A percentile compares a stretch with the other conserved stretches of the same genome.
Evolutionary conservation across 768 basidiomycete species (phyloP).

Genomic region (Suillus sp.): DNA sequence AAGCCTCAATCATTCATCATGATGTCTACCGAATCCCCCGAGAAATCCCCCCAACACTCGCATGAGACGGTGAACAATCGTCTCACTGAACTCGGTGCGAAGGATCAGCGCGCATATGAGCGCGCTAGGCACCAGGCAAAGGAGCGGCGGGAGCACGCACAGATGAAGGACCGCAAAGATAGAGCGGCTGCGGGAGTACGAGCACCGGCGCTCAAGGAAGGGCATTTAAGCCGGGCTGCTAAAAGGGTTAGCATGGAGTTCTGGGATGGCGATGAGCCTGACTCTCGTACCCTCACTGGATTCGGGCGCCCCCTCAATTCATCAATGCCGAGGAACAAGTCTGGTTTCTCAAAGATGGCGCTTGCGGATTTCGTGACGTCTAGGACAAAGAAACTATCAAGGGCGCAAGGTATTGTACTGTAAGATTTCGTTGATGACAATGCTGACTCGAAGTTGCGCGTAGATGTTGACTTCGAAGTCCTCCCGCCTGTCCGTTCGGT

Average conservation of each 20-base stretch:
- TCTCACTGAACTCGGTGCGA: slow-evolving; percentile 22
- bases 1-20: slow-evolving; percentile 17
- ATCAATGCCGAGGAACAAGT: slow-evolving; percentile 8
- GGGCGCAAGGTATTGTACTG: neutral
- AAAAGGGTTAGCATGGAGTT: slow-evolving; percentile 31
- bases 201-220: slow-evolving; percentile 24
- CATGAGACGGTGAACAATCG: slow-evolving; percentile 24
- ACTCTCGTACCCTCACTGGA: neutral
- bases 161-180: slow-evolving; percentile 35
- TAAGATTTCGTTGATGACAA: neutral
- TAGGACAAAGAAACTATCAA: neutral
- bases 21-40: slow-evolving; percentile 33
- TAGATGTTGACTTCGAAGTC: slow-evolving; percentile 32
- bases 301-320: neutral
- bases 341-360: slow-evolving; percentile 24
- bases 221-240: slow-evolving; percentile 19
- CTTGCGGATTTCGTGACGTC: slow-evolving; percentile 30
- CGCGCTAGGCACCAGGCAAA: slow-evolving; percentile 36
- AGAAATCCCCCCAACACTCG: slow-evolving; percentile 21
- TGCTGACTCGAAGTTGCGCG: slow-evolving; percentile 4
- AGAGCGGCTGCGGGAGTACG: slow-evolving; percentile 20
- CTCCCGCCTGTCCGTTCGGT: slow-evolving; percentile 33
- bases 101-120: slow-evolving; percentile 36
- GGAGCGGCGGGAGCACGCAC: slow-evolving; percentile 34
- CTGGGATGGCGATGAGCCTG: slow-evolving; percentile 31